Conservation (phyloP, 129 eudicot species). For the Pseudognaphalium luteoalbum region DNA sequence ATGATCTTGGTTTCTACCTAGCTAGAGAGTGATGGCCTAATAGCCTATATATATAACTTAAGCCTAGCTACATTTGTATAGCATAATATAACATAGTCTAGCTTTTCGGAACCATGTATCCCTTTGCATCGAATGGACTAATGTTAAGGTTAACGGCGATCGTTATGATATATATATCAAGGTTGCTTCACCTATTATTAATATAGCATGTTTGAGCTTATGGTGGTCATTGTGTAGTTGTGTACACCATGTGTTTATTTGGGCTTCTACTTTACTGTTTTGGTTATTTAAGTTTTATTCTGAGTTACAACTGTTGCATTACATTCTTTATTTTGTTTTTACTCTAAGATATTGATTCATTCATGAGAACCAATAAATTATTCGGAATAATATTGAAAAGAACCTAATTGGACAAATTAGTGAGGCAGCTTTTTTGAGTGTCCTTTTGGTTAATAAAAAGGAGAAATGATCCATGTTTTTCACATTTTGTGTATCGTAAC, state of each 20-base stretch:
- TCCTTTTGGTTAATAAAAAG: not conserved
- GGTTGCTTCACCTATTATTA: not conserved
- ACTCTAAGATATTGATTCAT: not conserved
- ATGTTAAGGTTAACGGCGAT: not conserved
- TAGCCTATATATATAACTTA: not conserved
- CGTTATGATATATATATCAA: conserved; percentile 1
- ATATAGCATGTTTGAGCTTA: not conserved
- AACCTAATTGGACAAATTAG: not conserved
- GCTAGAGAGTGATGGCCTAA: not conserved
- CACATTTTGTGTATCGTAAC: too few species aligned
- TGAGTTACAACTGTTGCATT: not conserved
- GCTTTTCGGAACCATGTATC: conserved; percentile 9
- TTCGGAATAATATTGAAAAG: not conserved
- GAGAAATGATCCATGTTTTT: too few species aligned
- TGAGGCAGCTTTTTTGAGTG: not conserved
- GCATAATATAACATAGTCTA: not conserved
- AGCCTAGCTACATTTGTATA: conserved; percentile 24
- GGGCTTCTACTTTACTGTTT: not conserved
- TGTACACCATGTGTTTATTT: not conserved
- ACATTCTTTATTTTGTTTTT: not conserved
- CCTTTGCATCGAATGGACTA: not conserved
- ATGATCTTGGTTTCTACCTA: conserved; percentile 6
- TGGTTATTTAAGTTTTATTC: not conserved
- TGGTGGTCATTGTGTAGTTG: not conserved
- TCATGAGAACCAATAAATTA: not conserved